These are phyloP conservation scores for Suillus luteus DNA, from an alignment of 768 basidiomycete species.

Conservation along the genomic window DNA sequence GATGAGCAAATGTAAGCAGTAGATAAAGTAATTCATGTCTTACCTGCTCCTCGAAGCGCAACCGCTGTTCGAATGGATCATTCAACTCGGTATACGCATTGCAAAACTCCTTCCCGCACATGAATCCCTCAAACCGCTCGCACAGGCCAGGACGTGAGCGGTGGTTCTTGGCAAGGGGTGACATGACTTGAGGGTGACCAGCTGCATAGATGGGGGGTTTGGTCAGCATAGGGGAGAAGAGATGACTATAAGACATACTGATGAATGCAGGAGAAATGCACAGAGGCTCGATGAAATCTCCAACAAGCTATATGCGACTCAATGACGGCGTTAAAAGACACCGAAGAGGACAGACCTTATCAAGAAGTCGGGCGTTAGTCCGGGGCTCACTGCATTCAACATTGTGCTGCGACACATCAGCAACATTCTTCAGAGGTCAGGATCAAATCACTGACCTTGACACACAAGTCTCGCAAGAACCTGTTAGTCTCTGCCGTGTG, in stretches of 20 bases:
- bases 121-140: conserved; percentile 98
- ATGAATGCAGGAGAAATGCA: conserved; percentile 98
- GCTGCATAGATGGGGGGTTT: conserved; percentile 46
- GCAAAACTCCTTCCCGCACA: conserved; percentile 98
- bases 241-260: conserved; percentile 42
- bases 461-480: conserved; percentile 82
- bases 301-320: conserved; percentile 69
- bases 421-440: not conserved
- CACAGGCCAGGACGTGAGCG: conserved; percentile 96
- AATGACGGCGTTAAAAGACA: conserved; percentile 7
- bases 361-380: conserved; percentile 91
- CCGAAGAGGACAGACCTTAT: conserved; percentile 61
- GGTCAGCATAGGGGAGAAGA: conserved; percentile 9
- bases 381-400: conserved; percentile 96
- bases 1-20: conserved; percentile 7
- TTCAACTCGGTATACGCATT: conserved; percentile 99
- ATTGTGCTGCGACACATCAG: conserved; percentile 62
- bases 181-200: conserved; percentile 99
- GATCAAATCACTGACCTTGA: conserved; percentile 57
- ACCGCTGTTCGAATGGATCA: conserved; percentile 94
- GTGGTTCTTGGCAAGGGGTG: conserved; percentile 98
- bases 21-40: conserved; percentile 11
- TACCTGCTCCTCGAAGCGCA: conserved; percentile 94
- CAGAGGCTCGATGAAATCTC: conserved; percentile 96
- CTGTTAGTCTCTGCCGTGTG: conserved; percentile 86